Evolutionary conservation across 2,329 filamentous ascomycete genomes (phyloP).

Genomic region (Neofusicoccum sp.): DNA sequence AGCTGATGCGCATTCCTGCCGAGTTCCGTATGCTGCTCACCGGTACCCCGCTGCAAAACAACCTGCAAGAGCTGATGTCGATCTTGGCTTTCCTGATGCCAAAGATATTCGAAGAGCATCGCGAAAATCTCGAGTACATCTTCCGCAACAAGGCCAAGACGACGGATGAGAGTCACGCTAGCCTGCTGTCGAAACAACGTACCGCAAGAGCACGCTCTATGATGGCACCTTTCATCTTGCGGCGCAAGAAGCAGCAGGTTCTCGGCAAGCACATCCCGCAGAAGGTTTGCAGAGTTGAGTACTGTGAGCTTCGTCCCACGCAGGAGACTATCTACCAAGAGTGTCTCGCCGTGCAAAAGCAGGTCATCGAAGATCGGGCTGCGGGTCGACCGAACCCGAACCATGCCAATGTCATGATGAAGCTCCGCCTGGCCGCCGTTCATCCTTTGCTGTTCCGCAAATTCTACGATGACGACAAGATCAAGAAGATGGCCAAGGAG

Average conservation of each 20-base stretch:
- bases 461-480: slow-evolving; percentile 73
- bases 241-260: slow-evolving; percentile 91
- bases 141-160: slow-evolving; percentile 92
- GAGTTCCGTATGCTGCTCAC: slow-evolving; percentile 85
- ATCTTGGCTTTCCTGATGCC: slow-evolving; percentile 95
- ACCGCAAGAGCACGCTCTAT: slow-evolving; percentile 87
- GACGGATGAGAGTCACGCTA: slow-evolving; percentile 73
- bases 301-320: slow-evolving; percentile 73
- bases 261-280: slow-evolving; percentile 72
- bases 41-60: slow-evolving; percentile 93
- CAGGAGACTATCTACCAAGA: slow-evolving; percentile 76
- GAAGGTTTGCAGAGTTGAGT: slow-evolving; percentile 77
- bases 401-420: slow-evolving; percentile 69
- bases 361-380: slow-evolving; percentile 62
- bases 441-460: slow-evolving; percentile 87
- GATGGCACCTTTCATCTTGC: slow-evolving; percentile 91
- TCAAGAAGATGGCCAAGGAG: slow-evolving; percentile 76
- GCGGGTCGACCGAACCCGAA: slow-evolving; percentile 58
- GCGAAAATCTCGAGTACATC: slow-evolving; percentile 79
- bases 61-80: slow-evolving; percentile 86
- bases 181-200: slow-evolving; percentile 82
- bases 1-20: slow-evolving; percentile 74
- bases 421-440: slow-evolving; percentile 87
- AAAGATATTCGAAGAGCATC: slow-evolving; percentile 73
- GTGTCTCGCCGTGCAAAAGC: slow-evolving; percentile 64